phyloP scores from a whole-genome alignment of 2,329 filamentous ascomycete genomes.

The Cyphellophora europaea region DNA sequence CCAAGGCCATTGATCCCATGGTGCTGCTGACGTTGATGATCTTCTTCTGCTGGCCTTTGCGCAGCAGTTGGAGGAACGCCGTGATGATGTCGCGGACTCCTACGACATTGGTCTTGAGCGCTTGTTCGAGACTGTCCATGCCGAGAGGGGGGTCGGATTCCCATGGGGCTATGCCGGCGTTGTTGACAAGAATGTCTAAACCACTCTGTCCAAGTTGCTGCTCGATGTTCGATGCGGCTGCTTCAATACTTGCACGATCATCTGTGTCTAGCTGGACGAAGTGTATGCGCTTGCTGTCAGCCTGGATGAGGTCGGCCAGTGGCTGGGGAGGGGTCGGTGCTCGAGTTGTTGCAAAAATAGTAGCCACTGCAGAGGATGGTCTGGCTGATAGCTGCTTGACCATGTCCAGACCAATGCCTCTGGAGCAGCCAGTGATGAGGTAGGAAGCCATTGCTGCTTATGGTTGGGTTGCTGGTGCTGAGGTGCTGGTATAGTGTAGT shows the following conservation, averaged over 20 bases:
- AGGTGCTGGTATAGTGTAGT: no score
- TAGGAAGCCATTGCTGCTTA: no score
- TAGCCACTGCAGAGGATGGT: no score
- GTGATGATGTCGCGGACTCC: slow-evolving; percentile 30
- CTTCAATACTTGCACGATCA: slow-evolving; percentile 23
- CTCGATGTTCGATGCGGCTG: slow-evolving; percentile 26
- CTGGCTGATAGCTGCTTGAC: no score
- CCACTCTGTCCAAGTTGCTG: slow-evolving; percentile 26
- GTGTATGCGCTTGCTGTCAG: slow-evolving; percentile 24
- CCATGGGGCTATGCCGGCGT: slow-evolving; percentile 25
- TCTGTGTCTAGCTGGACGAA: slow-evolving; percentile 31
- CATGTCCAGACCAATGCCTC: no score
- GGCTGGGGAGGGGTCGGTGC: neutral
- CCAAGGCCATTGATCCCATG: slow-evolving; percentile 31
- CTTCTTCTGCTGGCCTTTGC: slow-evolving; percentile 31
- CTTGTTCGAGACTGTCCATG: slow-evolving; percentile 28
- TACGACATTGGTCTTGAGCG: slow-evolving; percentile 34
- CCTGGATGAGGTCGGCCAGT: slow-evolving; percentile 20
- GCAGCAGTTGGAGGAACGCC: slow-evolving; percentile 30
- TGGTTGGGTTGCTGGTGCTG: no score
- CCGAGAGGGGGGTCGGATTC: slow-evolving; percentile 10
- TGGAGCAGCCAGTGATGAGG: no score
- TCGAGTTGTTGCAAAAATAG: neutral
- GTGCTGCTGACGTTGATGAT: slow-evolving; percentile 37
- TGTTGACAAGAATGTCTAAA: slow-evolving; percentile 39